Base-by-base conservation (phyloP, 495 filamentous ascomycete genomes). In the Neurospora africana region DNA sequence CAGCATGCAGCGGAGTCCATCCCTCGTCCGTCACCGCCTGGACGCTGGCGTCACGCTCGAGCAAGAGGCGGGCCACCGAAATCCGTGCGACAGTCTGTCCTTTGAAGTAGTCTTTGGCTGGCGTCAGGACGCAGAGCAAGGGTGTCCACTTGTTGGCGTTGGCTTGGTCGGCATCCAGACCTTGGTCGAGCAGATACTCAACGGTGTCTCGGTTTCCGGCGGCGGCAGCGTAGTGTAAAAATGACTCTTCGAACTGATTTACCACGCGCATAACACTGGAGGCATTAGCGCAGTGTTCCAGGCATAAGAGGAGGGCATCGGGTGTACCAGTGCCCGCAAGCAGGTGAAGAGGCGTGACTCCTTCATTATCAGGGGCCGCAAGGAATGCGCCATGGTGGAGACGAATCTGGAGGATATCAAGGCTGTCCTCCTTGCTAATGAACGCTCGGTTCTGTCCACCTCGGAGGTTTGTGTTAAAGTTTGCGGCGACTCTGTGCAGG, bases 81-180 rank as follows among this genome's bases (percentile, higher is more conserved):
- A 21, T 33, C 35, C 27, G 38, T 4, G 23, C 43, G 5, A 27
- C 36, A 38, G 27, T 15, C 27, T 61, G 53, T 17, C 53, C 53
- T 61, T 61, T 61, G 53, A 3, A 17, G 53, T 61, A 17, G 53
- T 17, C 11, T 30, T 61, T 30, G 11, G 53, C 53, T 8, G 73
- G 75, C 41, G 69, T 71, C 35, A 78, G 69, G 35, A 74, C 76
- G 44, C 75, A 78, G 21, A 78, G 47, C n/a, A 76, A 69, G 15
- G 76, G 73, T 21, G 73, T 78, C 76, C 75, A 78, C 23, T 75
- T 72, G 44, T 78, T 74, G 58, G 68, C 27, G 68, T 53, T 76
- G 9, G 40, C 53, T 19, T 43, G 61, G 47, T 78, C 74, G 69
- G 72, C 70, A 69, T 73, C 58, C 11, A 78, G 72, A 47, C 76